These are phyloP conservation scores for Globisporangium canariense DNA, from an alignment of 352 stramenopile genomes.

Conservation along the genomic window DNA sequence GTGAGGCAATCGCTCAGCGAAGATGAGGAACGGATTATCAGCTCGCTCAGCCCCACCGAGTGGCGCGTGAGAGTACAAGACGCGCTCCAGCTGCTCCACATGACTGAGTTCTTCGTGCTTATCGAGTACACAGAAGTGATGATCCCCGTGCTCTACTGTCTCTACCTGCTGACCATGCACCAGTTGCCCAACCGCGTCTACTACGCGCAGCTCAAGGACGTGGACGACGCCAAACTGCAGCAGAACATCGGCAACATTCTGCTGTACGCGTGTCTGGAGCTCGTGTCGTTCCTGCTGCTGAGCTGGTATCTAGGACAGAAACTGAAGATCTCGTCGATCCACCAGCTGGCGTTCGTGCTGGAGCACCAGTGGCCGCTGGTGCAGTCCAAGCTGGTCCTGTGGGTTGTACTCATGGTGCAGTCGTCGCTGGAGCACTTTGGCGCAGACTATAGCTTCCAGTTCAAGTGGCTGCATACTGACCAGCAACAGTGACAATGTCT, in stretches of 20 bases:
- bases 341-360: conserved; percentile 23
- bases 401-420: conserved; percentile 18
- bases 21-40: not conserved
- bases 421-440: conserved; percentile 11
- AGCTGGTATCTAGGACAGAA: conserved; percentile 8
- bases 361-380: conserved; percentile 23
- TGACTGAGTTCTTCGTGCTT: conserved; percentile 15
- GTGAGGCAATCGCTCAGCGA: not conserved
- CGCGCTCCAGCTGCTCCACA: conserved; percentile 11
- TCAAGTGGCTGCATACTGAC: conserved; percentile 10
- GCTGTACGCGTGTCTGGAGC: conserved; percentile 22
- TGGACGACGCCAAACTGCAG: not conserved
- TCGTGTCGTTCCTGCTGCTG: conserved; percentile 19
- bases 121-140: conserved; percentile 20
- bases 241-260: conserved; percentile 12
- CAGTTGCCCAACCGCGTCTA: conserved; percentile 11
- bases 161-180: not conserved
- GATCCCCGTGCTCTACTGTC: conserved; percentile 16
- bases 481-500: not conserved
- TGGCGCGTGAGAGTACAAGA: not conserved
- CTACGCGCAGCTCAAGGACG: not conserved
- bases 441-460: conserved; percentile 20
- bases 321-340: conserved; percentile 17
- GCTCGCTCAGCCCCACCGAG: not conserved
- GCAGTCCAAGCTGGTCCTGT: conserved; percentile 25